Conservation (phyloP, 23 red algal species). For the Cyanidioschyzon merolae region DNA sequence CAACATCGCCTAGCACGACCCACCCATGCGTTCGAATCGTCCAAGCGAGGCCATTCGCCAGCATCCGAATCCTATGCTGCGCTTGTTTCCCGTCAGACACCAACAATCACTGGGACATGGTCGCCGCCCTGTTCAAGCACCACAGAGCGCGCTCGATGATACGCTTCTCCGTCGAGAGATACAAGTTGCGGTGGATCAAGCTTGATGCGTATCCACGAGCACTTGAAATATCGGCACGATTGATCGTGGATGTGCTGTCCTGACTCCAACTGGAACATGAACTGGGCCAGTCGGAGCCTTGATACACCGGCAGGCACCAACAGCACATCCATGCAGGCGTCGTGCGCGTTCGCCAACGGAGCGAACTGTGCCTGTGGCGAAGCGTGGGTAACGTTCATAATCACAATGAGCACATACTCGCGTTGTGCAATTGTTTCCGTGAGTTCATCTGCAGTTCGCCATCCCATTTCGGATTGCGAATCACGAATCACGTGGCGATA, state of each 20-base stretch:
- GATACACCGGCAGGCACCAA: background rate
- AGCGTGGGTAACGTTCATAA: slow-evolving; percentile 6
- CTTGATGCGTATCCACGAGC: background rate
- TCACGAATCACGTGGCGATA: background rate
- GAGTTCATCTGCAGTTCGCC: background rate
- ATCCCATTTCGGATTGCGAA: background rate
- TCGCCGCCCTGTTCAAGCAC: background rate
- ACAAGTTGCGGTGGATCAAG: background rate
- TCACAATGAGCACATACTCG: background rate
- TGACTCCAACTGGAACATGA: background rate
- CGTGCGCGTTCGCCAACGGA: background rate
- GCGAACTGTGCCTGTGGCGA: background rate
- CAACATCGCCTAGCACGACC: no score
- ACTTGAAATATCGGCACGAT: background rate
- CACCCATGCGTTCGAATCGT: no score
- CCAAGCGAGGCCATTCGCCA: no score
- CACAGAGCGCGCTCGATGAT: background rate
- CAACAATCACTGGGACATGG: background rate
- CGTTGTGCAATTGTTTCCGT: background rate
- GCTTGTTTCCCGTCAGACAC: no score
- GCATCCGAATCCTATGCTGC: no score
- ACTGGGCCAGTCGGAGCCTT: background rate
- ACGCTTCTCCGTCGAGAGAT: background rate
- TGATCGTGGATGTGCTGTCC: background rate
- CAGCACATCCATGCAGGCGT: slow-evolving; percentile 4